A percentile compares a stretch with the other conserved stretches of the same genome.
phyloP scores from a whole-genome alignment of 1,284 basidiomycete genomes.

The Rhodotorula sp. region DNA sequence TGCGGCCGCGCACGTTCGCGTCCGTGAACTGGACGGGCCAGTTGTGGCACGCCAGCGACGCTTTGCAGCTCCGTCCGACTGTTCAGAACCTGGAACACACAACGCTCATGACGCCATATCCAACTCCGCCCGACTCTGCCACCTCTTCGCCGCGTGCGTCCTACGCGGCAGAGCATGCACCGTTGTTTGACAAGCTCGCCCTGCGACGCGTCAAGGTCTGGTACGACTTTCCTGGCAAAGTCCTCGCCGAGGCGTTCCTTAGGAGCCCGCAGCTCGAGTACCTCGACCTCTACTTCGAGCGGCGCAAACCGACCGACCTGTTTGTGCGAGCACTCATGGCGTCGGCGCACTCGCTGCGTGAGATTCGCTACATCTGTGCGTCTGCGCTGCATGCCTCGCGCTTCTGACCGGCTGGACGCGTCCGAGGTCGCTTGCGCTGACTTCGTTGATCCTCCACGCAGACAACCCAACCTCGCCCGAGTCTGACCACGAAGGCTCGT shows the following conservation, averaged over 20 bases:
- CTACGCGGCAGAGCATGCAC: no score
- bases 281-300: conserved; percentile 9
- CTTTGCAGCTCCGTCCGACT: not conserved
- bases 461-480: conserved; percentile 4
- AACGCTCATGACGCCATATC: not conserved
- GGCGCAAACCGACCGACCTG: not conserved
- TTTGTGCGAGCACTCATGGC: not conserved
- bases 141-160: not conserved
- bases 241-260: not conserved
- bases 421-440: not conserved
- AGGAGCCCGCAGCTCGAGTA: not conserved
- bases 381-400: not conserved
- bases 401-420: not conserved
- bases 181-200: not conserved
- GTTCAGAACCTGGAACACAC: conserved; percentile 17
- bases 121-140: not conserved
- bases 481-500: not conserved
- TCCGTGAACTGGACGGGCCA: not conserved
- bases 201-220: conserved; percentile 1
- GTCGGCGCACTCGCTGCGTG: not conserved
- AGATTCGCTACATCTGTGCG: conserved; percentile 9
- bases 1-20: not conserved
- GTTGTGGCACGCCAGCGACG: conserved; percentile 2
- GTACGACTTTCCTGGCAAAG: not conserved
- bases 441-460: not conserved